These are phyloP conservation scores for Candida gorgasii DNA, from an alignment of 805 yeast genomes.

Conservation along the genomic window DNA sequence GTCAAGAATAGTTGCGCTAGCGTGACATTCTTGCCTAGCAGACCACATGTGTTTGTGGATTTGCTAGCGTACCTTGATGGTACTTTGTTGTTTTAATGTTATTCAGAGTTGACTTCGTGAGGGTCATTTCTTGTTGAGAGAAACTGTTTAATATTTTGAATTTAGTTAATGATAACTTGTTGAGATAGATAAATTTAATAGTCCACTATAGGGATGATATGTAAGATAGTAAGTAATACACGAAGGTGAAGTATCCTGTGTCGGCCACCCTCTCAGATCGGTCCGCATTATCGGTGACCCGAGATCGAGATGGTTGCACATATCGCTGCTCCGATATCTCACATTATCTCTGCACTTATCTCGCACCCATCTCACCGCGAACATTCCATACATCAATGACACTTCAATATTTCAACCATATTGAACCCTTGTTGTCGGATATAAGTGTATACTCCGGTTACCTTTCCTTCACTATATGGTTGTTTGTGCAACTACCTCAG, in stretches of 20 bases:
- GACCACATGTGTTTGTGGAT: too few relatives aligned
- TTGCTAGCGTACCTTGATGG: too few relatives aligned
- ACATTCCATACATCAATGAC: conserved; percentile 5
- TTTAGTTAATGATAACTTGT: conserved; percentile 14
- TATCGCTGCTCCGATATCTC: too few relatives aligned
- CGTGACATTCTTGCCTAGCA: too few relatives aligned
- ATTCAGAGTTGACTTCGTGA: conserved; percentile 2
- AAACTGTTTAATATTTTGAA: conserved; percentile 10
- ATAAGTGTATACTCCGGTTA: conserved; percentile 12
- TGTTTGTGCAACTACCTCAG: conserved; percentile 74
- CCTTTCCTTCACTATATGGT: conserved; percentile 56
- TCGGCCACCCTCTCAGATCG: too few relatives aligned
- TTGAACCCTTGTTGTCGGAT: background rate
- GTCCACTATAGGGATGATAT: conserved; percentile 13
- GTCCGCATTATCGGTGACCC: too few relatives aligned
- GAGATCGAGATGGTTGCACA: too few relatives aligned
- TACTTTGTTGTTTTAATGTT: conserved; percentile 3
- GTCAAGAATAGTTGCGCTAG: background rate
- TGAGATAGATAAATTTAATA: conserved; percentile 15
- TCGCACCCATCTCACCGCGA: background rate
- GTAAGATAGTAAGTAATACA: conserved; percentile 2
- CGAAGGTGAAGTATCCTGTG: too few relatives aligned
- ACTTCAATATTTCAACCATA: background rate
- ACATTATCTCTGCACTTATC: background rate
- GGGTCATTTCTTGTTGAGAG: conserved; percentile 14